Evolutionary conservation across 495 filamentous ascomycete species (phyloP), one percentile per base, ranked within the genome.

Genomic region (Cairneyella variabilis): DNA sequence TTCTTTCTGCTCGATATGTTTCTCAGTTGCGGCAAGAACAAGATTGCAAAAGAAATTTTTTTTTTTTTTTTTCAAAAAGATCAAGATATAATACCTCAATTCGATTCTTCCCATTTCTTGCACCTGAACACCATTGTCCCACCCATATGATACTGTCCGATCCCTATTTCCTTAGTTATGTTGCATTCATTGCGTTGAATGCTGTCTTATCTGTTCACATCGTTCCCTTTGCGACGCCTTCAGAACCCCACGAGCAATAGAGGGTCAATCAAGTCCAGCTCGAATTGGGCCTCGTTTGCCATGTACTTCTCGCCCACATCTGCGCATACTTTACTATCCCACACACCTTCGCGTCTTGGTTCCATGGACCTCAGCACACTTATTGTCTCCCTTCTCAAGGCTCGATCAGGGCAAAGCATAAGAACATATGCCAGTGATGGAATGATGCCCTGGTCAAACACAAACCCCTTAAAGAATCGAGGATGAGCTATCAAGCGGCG

Each of bases 321-420:
- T 10, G 47, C 56, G 18, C 51, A 53, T 3, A 54, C 27, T 28
- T 21, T 36, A 25, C 52, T 56, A 26, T 77, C 69, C 67, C 70
- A 77, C 1, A 75, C 56, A 0, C 74, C 76, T 60, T 80, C 76
- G 53, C 71, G 69, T 17, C 72, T 59, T 1, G 64, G 65, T 3
- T 51, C 41, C 5, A 62, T 54, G 12, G 61, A 58, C 5, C 76
- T 59, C 4, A 76, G 46, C 12, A 49, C 27, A 6, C 73, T 59
- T 9, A 75, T 71, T 43, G 63, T 63, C 1, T 74, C 67, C 17
- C 70, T 64, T 26, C 40, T 54, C 26, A 54, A 20, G 7, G 7
- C 22, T n/a, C 28, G 26, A n/a, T 54, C 56, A 14, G 56, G 56
- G 41, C 51, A 54, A 10, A 50, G 22, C 45, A 54, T 50, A 22